A percentile compares a stretch with the other conserved stretches of the same genome.
phyloP scores from a whole-genome alignment of 2,329 filamentous ascomycete genomes.

The Fusarium fracticaudum region DNA sequence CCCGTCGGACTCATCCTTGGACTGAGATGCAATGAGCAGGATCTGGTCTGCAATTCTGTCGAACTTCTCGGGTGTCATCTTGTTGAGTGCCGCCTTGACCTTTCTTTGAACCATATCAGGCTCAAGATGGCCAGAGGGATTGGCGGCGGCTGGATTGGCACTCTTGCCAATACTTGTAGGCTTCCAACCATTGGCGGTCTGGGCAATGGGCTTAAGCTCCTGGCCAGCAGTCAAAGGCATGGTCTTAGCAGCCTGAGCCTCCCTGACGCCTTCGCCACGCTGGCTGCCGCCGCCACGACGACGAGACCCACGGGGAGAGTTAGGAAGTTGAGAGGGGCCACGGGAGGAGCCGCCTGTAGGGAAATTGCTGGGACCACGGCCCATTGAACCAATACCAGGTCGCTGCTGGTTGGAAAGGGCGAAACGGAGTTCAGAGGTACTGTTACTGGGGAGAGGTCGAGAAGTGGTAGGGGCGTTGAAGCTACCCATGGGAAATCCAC shows the following conservation, averaged over 20 bases:
- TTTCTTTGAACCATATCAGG: slow-evolving; percentile 97
- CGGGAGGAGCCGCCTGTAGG: slow-evolving; percentile 70
- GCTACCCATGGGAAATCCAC: slow-evolving; percentile 72
- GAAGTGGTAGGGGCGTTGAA: slow-evolving; percentile 64
- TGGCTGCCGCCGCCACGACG: slow-evolving; percentile 59
- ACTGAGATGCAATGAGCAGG: slow-evolving; percentile 89
- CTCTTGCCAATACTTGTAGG: slow-evolving; percentile 72
- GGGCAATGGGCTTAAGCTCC: slow-evolving; percentile 82
- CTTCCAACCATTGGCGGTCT: slow-evolving; percentile 87
- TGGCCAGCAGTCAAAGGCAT: slow-evolving; percentile 91
- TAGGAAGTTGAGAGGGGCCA: slow-evolving; percentile 44
- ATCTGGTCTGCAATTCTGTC: slow-evolving; percentile 96
- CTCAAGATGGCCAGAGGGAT: slow-evolving; percentile 72
- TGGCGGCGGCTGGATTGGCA: slow-evolving; percentile 50
- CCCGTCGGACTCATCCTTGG: slow-evolving; percentile 93
- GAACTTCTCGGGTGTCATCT: slow-evolving; percentile 99
- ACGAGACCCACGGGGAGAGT: slow-evolving; percentile 69
- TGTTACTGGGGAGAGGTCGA: slow-evolving; percentile 75
- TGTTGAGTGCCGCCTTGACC: slow-evolving; percentile 98
- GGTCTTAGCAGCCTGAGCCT: slow-evolving; percentile 78
- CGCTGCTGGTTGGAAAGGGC: slow-evolving; percentile 61
- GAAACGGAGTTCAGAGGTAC: slow-evolving; percentile 82
- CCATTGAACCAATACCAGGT: slow-evolving; percentile 48
- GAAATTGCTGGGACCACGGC: slow-evolving; percentile 63
- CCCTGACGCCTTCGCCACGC: slow-evolving; percentile 65